A percentile compares a stretch with the other conserved stretches of the same genome.
Conservation (phyloP, 2,329 filamentous ascomycete species). For the Colletotrichum sp. region DNA sequence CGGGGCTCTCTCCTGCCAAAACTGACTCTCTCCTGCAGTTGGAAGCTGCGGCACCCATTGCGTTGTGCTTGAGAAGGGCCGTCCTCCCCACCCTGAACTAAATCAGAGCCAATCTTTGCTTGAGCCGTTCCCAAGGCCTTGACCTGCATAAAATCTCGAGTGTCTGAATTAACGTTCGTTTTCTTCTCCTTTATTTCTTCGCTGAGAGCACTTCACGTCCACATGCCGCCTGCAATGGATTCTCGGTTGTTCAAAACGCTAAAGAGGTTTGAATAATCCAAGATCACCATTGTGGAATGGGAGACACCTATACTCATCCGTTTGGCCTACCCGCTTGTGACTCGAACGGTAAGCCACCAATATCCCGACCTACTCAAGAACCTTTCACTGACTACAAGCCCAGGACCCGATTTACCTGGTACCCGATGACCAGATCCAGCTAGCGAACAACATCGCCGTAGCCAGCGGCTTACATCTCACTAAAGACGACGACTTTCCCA, state of each 20-base stretch:
- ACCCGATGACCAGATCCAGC: background rate
- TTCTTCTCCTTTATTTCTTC: background rate
- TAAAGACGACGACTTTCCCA: background rate
- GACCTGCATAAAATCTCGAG: background rate
- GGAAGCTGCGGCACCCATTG: background rate
- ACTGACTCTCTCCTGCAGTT: background rate
- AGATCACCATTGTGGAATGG: too few species aligned
- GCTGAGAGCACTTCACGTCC: background rate
- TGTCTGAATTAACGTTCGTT: background rate
- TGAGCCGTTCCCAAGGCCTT: background rate
- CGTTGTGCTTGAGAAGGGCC: background rate
- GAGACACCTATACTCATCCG: too few species aligned
- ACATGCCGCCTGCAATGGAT: too few species aligned
- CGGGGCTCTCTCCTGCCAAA: background rate
- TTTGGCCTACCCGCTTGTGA: too few species aligned
- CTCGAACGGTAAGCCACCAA: too few species aligned
- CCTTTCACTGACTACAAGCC: background rate
- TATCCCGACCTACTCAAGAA: too few species aligned
- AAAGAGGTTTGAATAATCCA: too few species aligned
- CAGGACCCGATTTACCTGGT: background rate
- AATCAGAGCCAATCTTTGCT: accelerated
- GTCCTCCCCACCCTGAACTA: background rate
- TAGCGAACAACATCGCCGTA: background rate
- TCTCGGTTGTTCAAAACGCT: too few species aligned
- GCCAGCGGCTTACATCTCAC: background rate